phyloP scores from a whole-genome alignment of 208 protist species.

The Novymonas esmeraldas region DNA sequence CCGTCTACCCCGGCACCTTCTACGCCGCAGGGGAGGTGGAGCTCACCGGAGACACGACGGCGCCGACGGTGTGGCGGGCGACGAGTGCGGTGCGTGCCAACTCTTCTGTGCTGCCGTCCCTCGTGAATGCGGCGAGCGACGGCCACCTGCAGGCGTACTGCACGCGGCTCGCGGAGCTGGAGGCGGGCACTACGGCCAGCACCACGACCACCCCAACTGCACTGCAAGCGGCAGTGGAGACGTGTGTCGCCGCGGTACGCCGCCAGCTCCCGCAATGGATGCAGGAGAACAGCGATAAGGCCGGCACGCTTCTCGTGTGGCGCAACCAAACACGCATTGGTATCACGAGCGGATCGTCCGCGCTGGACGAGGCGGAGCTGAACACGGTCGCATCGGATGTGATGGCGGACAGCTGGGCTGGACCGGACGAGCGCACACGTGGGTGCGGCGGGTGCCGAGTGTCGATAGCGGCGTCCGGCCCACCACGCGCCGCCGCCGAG shows the following conservation, averaged over 20 bases:
- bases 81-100: constrained; percentile 1
- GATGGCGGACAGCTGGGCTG: neutral
- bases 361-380: constrained; percentile 25
- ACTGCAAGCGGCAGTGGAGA: neutral
- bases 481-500: neutral
- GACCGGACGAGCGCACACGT: neutral
- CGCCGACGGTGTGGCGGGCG: constrained; percentile 37
- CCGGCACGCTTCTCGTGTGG: neutral
- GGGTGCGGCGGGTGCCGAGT: neutral
- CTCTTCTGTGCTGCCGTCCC: constrained; percentile 11
- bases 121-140: neutral
- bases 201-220: neutral
- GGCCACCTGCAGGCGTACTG: constrained; percentile 10
- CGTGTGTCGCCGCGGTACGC: neutral
- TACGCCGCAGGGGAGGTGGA: constrained; percentile 30
- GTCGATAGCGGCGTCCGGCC: neutral
- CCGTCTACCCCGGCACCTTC: constrained; percentile 33
- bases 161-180: neutral
- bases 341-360: constrained; percentile 20
- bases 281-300: neutral
- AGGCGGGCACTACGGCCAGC: neutral
- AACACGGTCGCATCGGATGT: neutral
- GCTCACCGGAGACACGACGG: constrained; percentile 15
- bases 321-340: constrained; percentile 17
- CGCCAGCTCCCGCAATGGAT: neutral